Conservation (phyloP, 2,329 filamentous ascomycete genomes). For the Diaporthe ilicicola region DNA sequence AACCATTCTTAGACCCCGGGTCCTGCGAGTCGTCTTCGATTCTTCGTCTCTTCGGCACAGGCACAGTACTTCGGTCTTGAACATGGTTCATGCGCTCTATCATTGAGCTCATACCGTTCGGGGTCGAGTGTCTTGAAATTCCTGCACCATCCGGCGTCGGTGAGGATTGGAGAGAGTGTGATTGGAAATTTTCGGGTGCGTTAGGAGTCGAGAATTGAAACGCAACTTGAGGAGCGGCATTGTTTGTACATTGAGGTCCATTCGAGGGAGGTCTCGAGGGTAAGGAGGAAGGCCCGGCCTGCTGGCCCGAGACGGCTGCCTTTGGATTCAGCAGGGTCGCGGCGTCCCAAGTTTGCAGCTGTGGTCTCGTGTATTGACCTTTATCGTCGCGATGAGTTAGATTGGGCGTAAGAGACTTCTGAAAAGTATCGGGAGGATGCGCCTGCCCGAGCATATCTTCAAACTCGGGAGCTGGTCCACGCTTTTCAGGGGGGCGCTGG, state of each 20-base stretch:
- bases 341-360: conserved; percentile 50
- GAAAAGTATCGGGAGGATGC: conserved; percentile 16
- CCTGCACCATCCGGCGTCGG: neutral
- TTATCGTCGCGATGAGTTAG: conserved; percentile 36
- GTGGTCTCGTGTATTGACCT: conserved; percentile 42
- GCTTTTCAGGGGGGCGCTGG: neutral
- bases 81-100: conserved; percentile 82
- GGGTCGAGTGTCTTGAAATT: conserved; percentile 11
- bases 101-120: conserved; percentile 63
- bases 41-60: conserved; percentile 74
- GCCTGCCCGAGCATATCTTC: neutral
- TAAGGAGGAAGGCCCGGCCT: conserved; percentile 34
- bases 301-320: conserved; percentile 38
- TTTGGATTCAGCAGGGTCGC: conserved; percentile 52
- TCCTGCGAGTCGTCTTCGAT: conserved; percentile 53
- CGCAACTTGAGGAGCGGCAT: conserved; percentile 43
- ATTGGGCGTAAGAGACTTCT: conserved; percentile 31
- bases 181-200: conserved; percentile 34
- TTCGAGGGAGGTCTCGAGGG: conserved; percentile 36
- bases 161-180: conserved; percentile 12
- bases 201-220: conserved; percentile 46
- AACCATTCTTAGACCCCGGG: conserved; percentile 46
- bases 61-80: conserved; percentile 66
- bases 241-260: conserved; percentile 38
- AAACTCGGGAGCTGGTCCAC: neutral